Evolutionary conservation across 352 stramenopile genomes (phyloP).

Genomic region (Elongisporangium anandrum): DNA sequence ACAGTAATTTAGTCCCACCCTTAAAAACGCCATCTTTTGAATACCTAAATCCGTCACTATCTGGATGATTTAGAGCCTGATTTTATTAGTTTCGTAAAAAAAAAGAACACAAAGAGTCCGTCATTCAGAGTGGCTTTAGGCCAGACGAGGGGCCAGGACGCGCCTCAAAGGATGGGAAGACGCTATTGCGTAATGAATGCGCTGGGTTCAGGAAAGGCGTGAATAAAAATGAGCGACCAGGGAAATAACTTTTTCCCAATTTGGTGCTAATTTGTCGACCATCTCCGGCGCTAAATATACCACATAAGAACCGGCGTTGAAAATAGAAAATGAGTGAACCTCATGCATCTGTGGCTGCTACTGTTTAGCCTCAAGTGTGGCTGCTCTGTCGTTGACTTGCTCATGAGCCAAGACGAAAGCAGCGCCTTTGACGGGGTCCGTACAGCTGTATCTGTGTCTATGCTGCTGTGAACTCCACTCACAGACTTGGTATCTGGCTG

Average conservation of each 20-base stretch:
- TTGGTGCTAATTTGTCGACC: background rate
- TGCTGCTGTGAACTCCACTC: background rate
- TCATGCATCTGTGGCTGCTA: too few species aligned
- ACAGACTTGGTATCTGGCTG: background rate
- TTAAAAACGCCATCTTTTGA: background rate
- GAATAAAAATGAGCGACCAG: background rate
- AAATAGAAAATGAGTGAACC: background rate
- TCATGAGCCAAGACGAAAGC: constrained; percentile 9
- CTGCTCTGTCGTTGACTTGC: background rate
- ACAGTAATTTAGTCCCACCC: constrained; percentile 1
- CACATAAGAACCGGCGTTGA: background rate
- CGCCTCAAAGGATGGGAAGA: background rate
- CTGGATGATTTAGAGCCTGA: background rate
- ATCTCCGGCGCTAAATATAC: background rate
- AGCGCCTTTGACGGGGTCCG: constrained; percentile 32
- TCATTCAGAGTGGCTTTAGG: too few species aligned
- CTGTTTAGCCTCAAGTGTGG: too few species aligned
- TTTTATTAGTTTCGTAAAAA: background rate
- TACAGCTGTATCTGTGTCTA: background rate
- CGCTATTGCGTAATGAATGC: too few species aligned
- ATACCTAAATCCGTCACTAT: background rate
- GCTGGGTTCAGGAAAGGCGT: background rate
- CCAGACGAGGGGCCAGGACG: background rate
- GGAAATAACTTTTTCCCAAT: background rate
- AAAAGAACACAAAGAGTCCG: too few species aligned